Base-by-base conservation (phyloP, 2,329 filamentous ascomycete species). In the Periconia digitata region DNA sequence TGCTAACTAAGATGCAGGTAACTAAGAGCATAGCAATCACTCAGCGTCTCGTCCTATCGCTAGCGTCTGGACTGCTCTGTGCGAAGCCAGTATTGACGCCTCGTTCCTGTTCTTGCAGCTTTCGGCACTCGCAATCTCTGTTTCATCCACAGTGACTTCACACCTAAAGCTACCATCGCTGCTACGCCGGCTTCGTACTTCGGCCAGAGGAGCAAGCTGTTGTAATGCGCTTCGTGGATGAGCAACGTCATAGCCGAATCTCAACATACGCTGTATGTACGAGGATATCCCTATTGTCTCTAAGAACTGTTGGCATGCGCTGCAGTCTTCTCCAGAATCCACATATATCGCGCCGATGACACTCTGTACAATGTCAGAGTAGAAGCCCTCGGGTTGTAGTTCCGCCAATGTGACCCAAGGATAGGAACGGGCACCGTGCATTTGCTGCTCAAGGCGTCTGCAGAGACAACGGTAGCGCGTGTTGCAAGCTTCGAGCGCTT, bases 271-370 rank as follows among this genome's bases (percentile, higher is more conserved):
- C 38, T 24, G 13, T 21, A 40, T 40, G 20, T 40, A 21, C 20
- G 38, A 40, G 20, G 17, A 40, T 17, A 40, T 40, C 20, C 38
- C 38, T 17, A 40, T 24, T 21, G 38, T 40, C n/a, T 40, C 38
- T n/a, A 40, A n/a, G 20, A 40, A 40, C n/a, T 21, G 17, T 24
- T 40, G 38, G 38, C 38, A 40, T 40, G 17, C 38, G 17, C 20
- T 40, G 8, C 38, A 40, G 22, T 40, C 38, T 20, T 24, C 20
- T 40, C 38, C 38, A 40, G 38, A 40, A 24, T 40, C 38, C n/a
- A 40, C 38, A 40, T 40, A 40, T 21, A 40, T 40, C 22, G 38
- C 38, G 38, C 38, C 38, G 22, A 40, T n/a, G 20, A 40, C 38
- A 40, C 38, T 40, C 20, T 40, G 38, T n/a, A 40, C 20, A 21